A percentile compares a stretch with the other conserved stretches of the same genome.
These are phyloP conservation scores for Furculomyces boomerangus DNA, from an alignment of 371 early-diverging fungal genomes.

Conservation along the genomic window DNA sequence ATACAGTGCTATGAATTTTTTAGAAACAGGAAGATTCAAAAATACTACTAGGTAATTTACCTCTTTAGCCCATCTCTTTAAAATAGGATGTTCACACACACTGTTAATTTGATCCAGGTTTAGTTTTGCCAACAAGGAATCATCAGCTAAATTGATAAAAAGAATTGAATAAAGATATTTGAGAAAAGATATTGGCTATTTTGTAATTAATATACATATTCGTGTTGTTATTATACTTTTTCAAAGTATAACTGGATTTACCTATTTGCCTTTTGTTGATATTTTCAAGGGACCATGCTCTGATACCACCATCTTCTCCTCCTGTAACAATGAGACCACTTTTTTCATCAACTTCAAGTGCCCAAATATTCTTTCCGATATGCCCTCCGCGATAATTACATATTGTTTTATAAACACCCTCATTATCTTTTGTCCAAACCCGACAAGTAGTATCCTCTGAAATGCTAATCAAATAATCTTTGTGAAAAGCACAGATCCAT, in stretches of 20 bases:
- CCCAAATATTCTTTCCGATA: slow-evolving; percentile 67
- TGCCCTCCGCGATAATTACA: slow-evolving; percentile 61
- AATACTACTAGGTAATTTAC: too few species aligned
- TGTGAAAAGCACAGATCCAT: slow-evolving; percentile 57
- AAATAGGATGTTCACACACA: too few species aligned
- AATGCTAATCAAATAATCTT: slow-evolving; percentile 38
- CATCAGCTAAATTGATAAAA: too few species aligned
- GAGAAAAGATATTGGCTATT: too few species aligned
- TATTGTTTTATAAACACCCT: slow-evolving; percentile 24
- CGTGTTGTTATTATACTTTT: too few species aligned
- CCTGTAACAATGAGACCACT: not conserved
- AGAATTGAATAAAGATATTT: too few species aligned
- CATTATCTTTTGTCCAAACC: slow-evolving; percentile 35
- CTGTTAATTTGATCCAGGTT: too few species aligned
- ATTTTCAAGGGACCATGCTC: not conserved
- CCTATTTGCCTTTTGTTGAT: not conserved
- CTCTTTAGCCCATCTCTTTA: too few species aligned
- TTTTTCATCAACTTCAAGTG: slow-evolving; percentile 29
- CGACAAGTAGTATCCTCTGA: slow-evolving; percentile 65
- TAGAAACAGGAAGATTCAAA: too few species aligned
- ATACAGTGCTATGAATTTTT: too few species aligned
- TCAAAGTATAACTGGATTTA: not conserved
- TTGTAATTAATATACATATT: too few species aligned
- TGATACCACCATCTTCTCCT: slow-evolving; percentile 1
- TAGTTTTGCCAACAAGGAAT: too few species aligned